Base-by-base conservation (phyloP, 768 basidiomycete species). In the Pleurotus salmoneostramineus region DNA sequence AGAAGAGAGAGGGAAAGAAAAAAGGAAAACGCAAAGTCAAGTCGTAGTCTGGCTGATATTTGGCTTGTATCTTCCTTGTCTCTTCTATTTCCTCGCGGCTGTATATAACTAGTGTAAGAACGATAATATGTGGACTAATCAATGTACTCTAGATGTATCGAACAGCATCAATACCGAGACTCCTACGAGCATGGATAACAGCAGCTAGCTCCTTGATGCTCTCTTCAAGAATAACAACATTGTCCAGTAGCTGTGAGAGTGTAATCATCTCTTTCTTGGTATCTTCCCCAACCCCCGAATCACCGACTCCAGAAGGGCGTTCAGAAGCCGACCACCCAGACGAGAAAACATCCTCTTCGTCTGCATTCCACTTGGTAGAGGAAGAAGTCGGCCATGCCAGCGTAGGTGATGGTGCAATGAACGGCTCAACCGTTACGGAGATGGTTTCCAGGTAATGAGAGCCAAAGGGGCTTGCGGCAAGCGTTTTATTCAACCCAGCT, bases 151-250 rank as follows among this genome's bases (percentile, higher is more conserved):
- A 92, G 64, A 93, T 66, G 67, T 91, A 93, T 63, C 88, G 83
- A 60, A 93, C 71, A 21, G 84, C 78, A 72, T 95, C 93, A 60
- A 95, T 89, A 6, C 94, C 94, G 55, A 95, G 71, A 71, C 85
- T 88, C 60, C 91, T 77, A 58, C 93, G 77, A 12, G 91, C 92
- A 71, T 92, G 88, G 52, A 95, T 83, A 62, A 94, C 88, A 11
- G 92, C 91, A 11, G 85, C 85, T 35, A 95, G 74, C 70, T 98
- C 96, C 73, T 98, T 98, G 66, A 98, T 89, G 60, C 88, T 89
- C 71, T 98, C 96, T 71, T 98, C 96, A 61, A 98, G 68, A 42
- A 98, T 87, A 33, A 98, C 94, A 33, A 95, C 89, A 66, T 98
- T 98, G 68, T 98, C 96, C 69, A 98, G 74, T 56, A 98, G 69